These are phyloP conservation scores for Phytophthora melonis DNA, from an alignment of 352 stramenopile genomes.

Conservation along the genomic window DNA sequence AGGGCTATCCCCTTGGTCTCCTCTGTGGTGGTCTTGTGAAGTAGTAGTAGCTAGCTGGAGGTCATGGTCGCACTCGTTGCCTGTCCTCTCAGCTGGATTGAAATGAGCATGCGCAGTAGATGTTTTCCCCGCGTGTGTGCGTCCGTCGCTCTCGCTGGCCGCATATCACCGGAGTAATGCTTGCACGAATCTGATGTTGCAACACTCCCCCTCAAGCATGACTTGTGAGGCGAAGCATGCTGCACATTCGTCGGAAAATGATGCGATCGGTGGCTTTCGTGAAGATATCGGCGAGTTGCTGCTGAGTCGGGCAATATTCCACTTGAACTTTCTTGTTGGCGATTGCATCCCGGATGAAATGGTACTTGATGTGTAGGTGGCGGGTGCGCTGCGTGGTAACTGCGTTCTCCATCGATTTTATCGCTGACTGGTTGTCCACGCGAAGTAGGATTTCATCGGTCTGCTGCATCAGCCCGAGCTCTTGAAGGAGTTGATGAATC, in stretches of 20 bases:
- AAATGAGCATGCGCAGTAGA: not conserved
- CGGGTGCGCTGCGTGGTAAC: conserved; percentile 8
- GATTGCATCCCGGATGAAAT: conserved; percentile 21
- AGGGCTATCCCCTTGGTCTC: not conserved
- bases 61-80: not conserved
- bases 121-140: not conserved
- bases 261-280: conserved; percentile 17
- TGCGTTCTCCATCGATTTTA: conserved; percentile 21
- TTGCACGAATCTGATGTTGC: not conserved
- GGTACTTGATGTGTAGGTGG: conserved; percentile 18
- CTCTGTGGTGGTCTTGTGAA: not conserved
- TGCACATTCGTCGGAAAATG: not conserved
- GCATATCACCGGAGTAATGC: not conserved
- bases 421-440: conserved; percentile 22
- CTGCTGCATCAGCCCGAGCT: not conserved
- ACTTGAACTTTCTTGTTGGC: conserved; percentile 9
- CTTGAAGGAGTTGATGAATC: conserved; percentile 13
- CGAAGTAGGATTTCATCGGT: not conserved
- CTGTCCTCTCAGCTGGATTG: not conserved
- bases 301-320: conserved; percentile 21
- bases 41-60: not conserved
- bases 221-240: conserved; percentile 5
- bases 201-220: not conserved
- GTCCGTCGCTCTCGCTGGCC: not conserved
- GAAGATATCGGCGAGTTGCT: conserved; percentile 17